Evolutionary conservation across 768 basidiomycete species (phyloP).

Genomic region (Clitopilus hobsonii): DNA sequence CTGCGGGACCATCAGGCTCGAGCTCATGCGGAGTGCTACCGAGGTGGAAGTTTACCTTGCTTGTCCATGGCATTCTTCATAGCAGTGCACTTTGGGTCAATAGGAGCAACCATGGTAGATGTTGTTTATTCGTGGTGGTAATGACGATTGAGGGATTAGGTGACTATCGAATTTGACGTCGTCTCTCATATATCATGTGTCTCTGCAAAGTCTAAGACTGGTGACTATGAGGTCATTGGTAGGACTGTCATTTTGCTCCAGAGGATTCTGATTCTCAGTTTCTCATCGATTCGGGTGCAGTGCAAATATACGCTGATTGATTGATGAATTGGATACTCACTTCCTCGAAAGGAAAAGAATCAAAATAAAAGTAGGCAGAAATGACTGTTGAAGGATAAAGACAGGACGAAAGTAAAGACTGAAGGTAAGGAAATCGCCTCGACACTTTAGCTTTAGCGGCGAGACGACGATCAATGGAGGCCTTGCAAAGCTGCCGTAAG

Average conservation of each 20-base stretch:
- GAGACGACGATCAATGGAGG: no score
- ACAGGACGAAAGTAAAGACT: background rate
- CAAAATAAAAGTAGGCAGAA: background rate
- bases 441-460: no score
- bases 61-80: background rate
- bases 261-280: background rate
- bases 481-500: no score
- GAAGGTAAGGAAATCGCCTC: background rate
- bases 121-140: background rate
- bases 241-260: background rate
- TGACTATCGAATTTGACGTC: background rate
- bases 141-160: background rate
- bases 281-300: background rate
- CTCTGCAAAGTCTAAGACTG: background rate
- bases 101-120: background rate
- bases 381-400: background rate
- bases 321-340: no score
- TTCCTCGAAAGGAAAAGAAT: no score
- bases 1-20: no score
- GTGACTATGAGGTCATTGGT: background rate
- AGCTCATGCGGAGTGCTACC: no score
- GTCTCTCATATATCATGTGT: background rate
- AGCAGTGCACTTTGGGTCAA: background rate
- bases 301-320: background rate
- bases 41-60: background rate